Conservation (phyloP, 2,329 filamentous ascomycete genomes). For the Aspergillus oerlinghausenensis region DNA sequence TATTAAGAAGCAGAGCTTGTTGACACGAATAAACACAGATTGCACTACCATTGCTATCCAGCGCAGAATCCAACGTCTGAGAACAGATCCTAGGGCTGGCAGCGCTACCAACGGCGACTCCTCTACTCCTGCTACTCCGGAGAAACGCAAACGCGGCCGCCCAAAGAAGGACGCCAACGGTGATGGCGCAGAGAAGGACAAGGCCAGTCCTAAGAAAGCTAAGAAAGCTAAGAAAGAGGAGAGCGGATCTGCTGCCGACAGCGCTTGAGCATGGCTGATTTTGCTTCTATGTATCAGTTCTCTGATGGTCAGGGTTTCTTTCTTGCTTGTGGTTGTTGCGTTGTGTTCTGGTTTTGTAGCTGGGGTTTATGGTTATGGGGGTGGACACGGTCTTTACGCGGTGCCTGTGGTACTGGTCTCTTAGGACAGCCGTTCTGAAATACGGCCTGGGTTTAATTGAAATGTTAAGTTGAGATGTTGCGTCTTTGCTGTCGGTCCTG, state of each 20-base stretch:
- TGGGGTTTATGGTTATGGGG: not conserved
- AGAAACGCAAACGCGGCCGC: conserved; percentile 5
- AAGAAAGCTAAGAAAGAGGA: not conserved
- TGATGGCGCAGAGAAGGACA: not conserved
- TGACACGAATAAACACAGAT: conserved; percentile 7
- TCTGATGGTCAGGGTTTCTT: too few relatives aligned
- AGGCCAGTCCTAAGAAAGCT: not conserved
- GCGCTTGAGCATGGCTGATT: not conserved
- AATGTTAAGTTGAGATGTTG: not conserved
- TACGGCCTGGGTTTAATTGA: not conserved
- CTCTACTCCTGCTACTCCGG: not conserved
- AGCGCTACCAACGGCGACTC: not conserved
- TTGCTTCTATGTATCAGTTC: not conserved
- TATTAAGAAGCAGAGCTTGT: not conserved
- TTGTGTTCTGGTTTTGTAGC: not conserved
- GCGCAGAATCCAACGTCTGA: conserved; percentile 19
- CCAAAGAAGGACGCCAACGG: not conserved
- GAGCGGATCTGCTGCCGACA: not conserved
- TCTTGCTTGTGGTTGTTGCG: not conserved
- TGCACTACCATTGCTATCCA: conserved; percentile 20
- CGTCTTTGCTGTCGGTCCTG: not conserved
- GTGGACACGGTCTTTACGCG: not conserved
- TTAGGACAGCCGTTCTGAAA: not conserved
- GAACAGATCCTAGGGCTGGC: conserved; percentile 7
- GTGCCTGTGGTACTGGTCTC: not conserved